phyloP scores from a whole-genome alignment of 2,329 filamentous ascomycete species.

The Talaromyces sp. region DNA sequence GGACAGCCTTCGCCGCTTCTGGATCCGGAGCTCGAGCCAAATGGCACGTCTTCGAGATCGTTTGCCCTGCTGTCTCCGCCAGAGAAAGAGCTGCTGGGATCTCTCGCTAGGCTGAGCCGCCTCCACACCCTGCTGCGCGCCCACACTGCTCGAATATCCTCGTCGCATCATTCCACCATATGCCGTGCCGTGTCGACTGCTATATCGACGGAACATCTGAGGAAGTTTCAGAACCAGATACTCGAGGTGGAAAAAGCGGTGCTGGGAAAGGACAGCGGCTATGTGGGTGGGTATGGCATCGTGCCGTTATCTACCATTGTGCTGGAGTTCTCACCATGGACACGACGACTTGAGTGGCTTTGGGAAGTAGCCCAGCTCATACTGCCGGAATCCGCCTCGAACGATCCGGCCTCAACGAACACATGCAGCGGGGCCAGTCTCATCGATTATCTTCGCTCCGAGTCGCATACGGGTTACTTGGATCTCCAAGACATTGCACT shows the following conservation, averaged over 20 bases:
- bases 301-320: constrained; percentile 84
- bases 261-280: constrained; percentile 66
- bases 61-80: constrained; percentile 62
- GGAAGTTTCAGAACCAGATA: constrained; percentile 75
- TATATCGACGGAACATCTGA: constrained; percentile 68
- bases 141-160: constrained; percentile 61
- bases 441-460: constrained; percentile 69
- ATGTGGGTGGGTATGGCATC: constrained; percentile 88
- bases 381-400: constrained; percentile 37
- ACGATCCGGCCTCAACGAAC: constrained; percentile 13
- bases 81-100: constrained; percentile 74
- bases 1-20: constrained; percentile 89
- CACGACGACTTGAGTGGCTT: constrained; percentile 77
- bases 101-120: constrained; percentile 70
- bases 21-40: constrained; percentile 46
- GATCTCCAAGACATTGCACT: constrained; percentile 75
- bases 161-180: constrained; percentile 70
- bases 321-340: constrained; percentile 82
- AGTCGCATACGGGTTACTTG: constrained; percentile 80
- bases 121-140: constrained; percentile 68
- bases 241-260: constrained; percentile 78
- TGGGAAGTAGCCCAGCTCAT: constrained; percentile 70
- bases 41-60: constrained; percentile 45
- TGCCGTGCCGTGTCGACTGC: constrained; percentile 82
- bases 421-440: constrained; percentile 63